Conservation (phyloP, 768 basidiomycete species). For the Exsudoporus frostii region DNA sequence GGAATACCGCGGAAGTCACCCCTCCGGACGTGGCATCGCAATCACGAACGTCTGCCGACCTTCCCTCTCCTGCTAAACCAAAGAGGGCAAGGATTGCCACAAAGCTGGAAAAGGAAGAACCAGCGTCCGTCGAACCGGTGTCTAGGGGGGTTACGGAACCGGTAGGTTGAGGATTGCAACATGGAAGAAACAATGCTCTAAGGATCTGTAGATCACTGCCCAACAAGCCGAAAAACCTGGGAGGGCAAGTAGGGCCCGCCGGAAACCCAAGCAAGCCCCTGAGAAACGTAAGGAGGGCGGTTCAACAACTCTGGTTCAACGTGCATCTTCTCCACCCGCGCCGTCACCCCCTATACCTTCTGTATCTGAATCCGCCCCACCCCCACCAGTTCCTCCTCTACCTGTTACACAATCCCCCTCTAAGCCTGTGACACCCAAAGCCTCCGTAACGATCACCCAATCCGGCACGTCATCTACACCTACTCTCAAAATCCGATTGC, state of each 20-base stretch:
- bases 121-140: constrained; percentile 3
- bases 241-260: constrained; percentile 21
- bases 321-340: constrained; percentile 13
- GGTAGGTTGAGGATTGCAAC: constrained; percentile 15
- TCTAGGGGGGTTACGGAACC: background rate
- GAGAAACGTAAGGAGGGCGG: constrained; percentile 19
- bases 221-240: constrained; percentile 13
- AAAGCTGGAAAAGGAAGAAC: constrained; percentile 29
- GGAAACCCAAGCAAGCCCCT: constrained; percentile 18
- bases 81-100: constrained; percentile 29
- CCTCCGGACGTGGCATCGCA: constrained; percentile 10
- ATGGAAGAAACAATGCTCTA: constrained; percentile 3
- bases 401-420: constrained; percentile 9
- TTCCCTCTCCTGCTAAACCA: constrained; percentile 25
- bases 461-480: constrained; percentile 31
- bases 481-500: constrained; percentile 34
- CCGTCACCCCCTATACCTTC: constrained; percentile 12
- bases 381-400: constrained; percentile 1
- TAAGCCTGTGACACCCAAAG: constrained; percentile 32
- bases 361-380: constrained; percentile 13
- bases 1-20: constrained; percentile 14
- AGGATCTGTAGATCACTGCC: constrained; percentile 4
- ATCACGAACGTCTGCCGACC: constrained; percentile 14
- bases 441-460: constrained; percentile 35
- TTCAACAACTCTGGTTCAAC: constrained; percentile 5